A percentile compares a stretch with the other conserved stretches of the same genome.
These are phyloP conservation scores for Fragaria vesca DNA, from an alignment of 306 rosid genomes.

Conservation along the genomic window DNA sequence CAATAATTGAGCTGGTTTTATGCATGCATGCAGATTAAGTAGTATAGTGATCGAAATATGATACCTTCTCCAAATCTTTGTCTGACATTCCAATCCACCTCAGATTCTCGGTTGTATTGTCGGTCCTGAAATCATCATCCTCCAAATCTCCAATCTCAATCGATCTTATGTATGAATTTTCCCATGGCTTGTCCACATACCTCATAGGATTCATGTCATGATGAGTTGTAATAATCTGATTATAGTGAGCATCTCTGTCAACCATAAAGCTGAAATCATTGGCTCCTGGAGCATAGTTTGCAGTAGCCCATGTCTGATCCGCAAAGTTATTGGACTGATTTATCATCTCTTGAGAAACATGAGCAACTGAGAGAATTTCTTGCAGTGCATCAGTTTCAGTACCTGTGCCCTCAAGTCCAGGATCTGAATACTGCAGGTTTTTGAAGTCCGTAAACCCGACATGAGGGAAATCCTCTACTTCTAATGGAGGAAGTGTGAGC, in stretches of 20 bases:
- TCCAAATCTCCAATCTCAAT: conserved; percentile 54
- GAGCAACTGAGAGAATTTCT: conserved; percentile 85
- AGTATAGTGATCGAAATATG: background rate
- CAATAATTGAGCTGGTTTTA: background rate
- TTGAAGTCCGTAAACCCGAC: conserved; percentile 46
- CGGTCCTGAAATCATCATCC: conserved; percentile 52
- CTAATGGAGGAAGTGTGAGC: conserved; percentile 71
- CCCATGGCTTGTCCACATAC: conserved; percentile 51
- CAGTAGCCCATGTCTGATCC: conserved; percentile 38
- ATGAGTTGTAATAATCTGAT: conserved; percentile 22
- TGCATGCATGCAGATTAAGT: background rate
- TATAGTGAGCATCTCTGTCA: conserved; percentile 34
- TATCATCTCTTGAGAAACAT: conserved; percentile 65
- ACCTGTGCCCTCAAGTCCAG: conserved; percentile 27
- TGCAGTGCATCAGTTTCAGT: conserved; percentile 64
- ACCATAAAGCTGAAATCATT: conserved; percentile 70
- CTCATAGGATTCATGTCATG: conserved; percentile 40
- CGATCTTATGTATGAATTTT: conserved; percentile 42
- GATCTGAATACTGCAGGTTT: conserved; percentile 34
- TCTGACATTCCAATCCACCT: conserved; percentile 89
- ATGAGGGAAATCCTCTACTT: conserved; percentile 68
- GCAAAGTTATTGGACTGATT: conserved; percentile 38
- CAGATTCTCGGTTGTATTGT: conserved; percentile 60
- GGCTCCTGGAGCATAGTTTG: conserved; percentile 31
- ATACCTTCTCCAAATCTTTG: conserved; percentile 65